Conservation (phyloP, 179 eudicot genomes). For the Vitellaria paradoxa region DNA sequence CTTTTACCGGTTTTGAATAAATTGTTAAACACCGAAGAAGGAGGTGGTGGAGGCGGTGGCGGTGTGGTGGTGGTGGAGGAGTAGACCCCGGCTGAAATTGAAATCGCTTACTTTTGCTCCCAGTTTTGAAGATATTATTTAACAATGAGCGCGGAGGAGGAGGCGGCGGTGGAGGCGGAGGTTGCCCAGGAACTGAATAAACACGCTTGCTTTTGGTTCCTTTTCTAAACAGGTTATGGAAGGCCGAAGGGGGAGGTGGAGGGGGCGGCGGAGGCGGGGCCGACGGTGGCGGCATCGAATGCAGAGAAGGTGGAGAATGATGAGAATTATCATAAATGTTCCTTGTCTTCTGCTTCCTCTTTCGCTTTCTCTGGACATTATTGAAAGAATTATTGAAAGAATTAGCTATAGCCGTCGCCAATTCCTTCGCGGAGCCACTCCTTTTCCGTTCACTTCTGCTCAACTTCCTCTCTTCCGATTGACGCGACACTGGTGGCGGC, state of each 20-base stretch:
- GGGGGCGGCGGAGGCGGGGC: constrained; percentile 33
- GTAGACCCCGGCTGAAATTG: background rate
- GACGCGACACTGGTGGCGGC: constrained; percentile 5
- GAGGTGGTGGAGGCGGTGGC: constrained; percentile 29
- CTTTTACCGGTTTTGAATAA: constrained; percentile 23
- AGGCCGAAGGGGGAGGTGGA: constrained; percentile 29
- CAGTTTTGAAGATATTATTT: constrained; percentile 35
- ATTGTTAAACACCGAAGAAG: constrained; percentile 30
- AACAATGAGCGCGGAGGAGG: constrained; percentile 39
- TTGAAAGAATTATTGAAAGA: constrained; percentile 29
- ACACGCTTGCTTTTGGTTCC: constrained; percentile 46
- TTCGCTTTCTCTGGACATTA: constrained; percentile 34
- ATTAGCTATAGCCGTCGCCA: constrained; percentile 51
- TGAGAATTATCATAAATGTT: constrained; percentile 22
- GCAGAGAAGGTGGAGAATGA: constrained; percentile 23
- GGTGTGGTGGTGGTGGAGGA: constrained; percentile 8
- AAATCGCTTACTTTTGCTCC: constrained; percentile 30
- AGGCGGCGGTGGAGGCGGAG: constrained; percentile 32
- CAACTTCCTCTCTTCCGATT: constrained; percentile 19
- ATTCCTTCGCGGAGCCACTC: constrained; percentile 53
- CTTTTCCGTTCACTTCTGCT: constrained; percentile 27
- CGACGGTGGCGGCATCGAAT: constrained; percentile 11
- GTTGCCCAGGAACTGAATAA: constrained; percentile 30
- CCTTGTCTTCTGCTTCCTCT: constrained; percentile 31
- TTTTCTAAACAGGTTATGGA: constrained; percentile 42